Evolutionary conservation across 2,329 filamentous ascomycete genomes (phyloP), one percentile per base, ranked within the genome.

Genomic region (Pseudogymnoascus sp.): DNA sequence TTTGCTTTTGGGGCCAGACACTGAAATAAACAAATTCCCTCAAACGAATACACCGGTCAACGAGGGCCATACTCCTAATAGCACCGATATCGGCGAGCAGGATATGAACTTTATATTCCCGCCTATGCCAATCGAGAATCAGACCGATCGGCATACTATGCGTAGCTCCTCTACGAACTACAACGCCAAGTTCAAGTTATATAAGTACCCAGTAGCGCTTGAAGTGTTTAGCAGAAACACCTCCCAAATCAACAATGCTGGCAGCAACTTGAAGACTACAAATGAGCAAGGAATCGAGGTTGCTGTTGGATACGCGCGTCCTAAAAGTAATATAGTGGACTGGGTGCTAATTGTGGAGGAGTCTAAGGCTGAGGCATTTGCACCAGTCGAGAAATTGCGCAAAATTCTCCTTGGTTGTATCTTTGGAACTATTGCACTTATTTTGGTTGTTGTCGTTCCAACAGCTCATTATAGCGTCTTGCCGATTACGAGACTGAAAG

Each of bases 311-410:
- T 93, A 86, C 70, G 90, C 90, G 6, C 80, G 88, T 10, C 85
- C 89, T 0, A 80, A 83, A 62, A 90, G 82, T 4, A 72, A 76
- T 0, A 76, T 95, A 61, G 90, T 90, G 6, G 84, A 93, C 70
- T 97, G 92, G 92, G 85, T 90, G 4, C 77, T 97, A 3, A 70
- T 96, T 2, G 83, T 96, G 0, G 92, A 96, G 72, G 87, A 94
- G 73, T 79, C 84, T 2, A 84, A 85, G 66, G 73, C 73, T 21
- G 92, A 96, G 74, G 90, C 92, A 0, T 92, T 89, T 76, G 79
- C 80, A 6, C 89, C 92, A 0, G 92, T 96, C 63, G 76, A 79
- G 28, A 86, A 84, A 18, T 79, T 96, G n/a, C 85, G 90, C 18
- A 86, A 88, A 59, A 90, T 96, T 60, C 82, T 97, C 1, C 75